Base-by-base conservation (phyloP, 306 rosid species). In the Geum urbanum region DNA sequence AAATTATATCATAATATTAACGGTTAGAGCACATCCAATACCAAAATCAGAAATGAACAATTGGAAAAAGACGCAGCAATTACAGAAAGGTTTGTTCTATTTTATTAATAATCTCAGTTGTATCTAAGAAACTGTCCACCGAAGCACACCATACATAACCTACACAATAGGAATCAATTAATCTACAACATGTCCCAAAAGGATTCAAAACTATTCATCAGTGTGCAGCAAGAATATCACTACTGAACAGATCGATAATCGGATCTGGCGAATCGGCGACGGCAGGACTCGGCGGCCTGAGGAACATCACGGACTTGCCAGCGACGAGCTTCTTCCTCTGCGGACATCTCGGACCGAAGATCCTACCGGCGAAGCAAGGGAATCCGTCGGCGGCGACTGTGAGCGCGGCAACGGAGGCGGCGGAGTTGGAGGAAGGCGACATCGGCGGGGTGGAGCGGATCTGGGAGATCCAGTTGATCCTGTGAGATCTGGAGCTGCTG, bases 251-350 rank as follows among this genome's bases (percentile, higher is more conserved):
- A 45, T 91, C 97, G 6, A 85, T 64, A 1, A 85, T 72, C 20
- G 83, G 86, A 79, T 91, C 97, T 3, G 85, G 56, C 1, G 84
- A 74, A 51, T 82, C 94, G 9, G 79, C 59, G 0, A 68, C 72
- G 0, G 66, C 72, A 2, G 88, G 79, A 74, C 41, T 82, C 4
- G 84, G 47, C 0, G 84, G 88, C 4, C 35, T 54, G 40, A 9
- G 81, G 46, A 48, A 79, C 78, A 86, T 16, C 57, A 85, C 84
- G 0, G 89, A 82, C 84, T 86, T 90, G 0, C 89, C 67, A 0
- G 97, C 87, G 70, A 84, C 71, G 32, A 91, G 89, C 74, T 85
- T 91, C 92, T 91, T 91, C 67, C 95, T 67, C 82, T 84, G 90
- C 2, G 86, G 90, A 9, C 82, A 91, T 0, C 87, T 82, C 0